Percentiles rank a stretch among this genome's conserved stretches.
Evolutionary conservation across 441 rosid species (phyloP).

Genomic region (Pelargonium cotyledonis): DNA sequence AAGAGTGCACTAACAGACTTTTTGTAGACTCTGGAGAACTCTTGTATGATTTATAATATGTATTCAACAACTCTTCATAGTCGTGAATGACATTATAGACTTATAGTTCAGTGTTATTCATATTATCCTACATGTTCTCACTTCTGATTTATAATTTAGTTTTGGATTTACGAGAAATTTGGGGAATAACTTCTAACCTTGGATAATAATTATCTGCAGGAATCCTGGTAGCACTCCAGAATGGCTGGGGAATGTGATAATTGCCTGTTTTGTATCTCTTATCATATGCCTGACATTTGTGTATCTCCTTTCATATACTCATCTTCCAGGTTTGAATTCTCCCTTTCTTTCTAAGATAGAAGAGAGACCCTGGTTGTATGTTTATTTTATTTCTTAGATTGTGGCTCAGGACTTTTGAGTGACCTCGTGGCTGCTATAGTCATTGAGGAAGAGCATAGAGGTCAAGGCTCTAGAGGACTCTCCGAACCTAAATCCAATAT

Average conservation of each 20-base stretch:
- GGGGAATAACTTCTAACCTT: conserved; percentile 9
- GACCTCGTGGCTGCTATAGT: no score
- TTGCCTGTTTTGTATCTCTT: conserved; percentile 55
- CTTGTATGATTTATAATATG: neutral
- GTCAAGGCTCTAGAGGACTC: no score
- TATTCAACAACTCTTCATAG: neutral
- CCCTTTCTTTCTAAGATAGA: neutral
- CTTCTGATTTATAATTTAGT: conserved; percentile 4
- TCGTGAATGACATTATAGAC: neutral
- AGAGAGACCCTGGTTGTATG: no score
- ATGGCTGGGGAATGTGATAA: conserved; percentile 58
- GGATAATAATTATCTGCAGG: conserved; percentile 38
- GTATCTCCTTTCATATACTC: conserved; percentile 79
- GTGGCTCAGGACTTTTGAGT: no score
- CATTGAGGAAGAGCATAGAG: no score
- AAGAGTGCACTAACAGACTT: neutral
- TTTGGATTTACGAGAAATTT: conserved; percentile 4
- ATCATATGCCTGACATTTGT: conserved; percentile 60
- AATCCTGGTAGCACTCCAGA: conserved; percentile 82
- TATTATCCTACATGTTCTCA: neutral
- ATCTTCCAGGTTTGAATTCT: conserved; percentile 63
- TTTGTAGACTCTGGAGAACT: neutral
- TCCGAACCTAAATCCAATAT: no score
- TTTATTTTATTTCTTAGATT: no score
- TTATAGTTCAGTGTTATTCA: neutral